Evolutionary conservation across 768 basidiomycete genomes (phyloP), one percentile per base, ranked within the genome.

Genomic region (Russula compacta): DNA sequence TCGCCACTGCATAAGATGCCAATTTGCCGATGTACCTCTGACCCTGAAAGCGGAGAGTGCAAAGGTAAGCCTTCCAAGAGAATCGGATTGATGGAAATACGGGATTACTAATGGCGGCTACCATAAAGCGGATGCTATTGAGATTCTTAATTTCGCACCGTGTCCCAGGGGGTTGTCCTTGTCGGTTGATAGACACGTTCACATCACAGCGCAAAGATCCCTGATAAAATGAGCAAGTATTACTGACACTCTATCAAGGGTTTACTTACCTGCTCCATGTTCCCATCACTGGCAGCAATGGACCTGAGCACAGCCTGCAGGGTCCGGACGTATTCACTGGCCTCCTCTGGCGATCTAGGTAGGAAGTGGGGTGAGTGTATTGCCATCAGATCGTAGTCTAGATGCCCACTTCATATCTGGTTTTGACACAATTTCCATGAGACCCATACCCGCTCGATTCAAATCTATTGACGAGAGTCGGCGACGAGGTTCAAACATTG

Each of bases 111-210:
- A 98, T 92, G 12, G 95, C 95, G 17, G 82, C 79, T 72, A 81
- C 81, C 75, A 93, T 86, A 72, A 87, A 93, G 64, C 83, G 83
- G 46, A 97, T 78, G 56, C 92, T 93, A 70, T 98, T 98, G 46
- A 99, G 79, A 68, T 99, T 99, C 74, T 99, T 99, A 67, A 99
- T 84, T 73, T 99, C 95, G 68, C 93, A 95, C 35, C 95, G 84
- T 1, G 88, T 95, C 2, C 94, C 86, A 1, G 75, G 84, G 4
- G 81, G 72, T 6, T 80, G 73, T 9, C 86, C 85, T 44, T 75
- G 70, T 50, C 80, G 80, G 68, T 92, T 89, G 6, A 98, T 83
- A 6, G 95, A 98, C 5, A 98, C 86, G 68, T 99, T 98, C 33
- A 95, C 90, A 69, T 99, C 97, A 64, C 94, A 95, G 43, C 97